phyloP scores from a whole-genome alignment of 352 stramenopile species.

The Lagenidium giganteum region DNA sequence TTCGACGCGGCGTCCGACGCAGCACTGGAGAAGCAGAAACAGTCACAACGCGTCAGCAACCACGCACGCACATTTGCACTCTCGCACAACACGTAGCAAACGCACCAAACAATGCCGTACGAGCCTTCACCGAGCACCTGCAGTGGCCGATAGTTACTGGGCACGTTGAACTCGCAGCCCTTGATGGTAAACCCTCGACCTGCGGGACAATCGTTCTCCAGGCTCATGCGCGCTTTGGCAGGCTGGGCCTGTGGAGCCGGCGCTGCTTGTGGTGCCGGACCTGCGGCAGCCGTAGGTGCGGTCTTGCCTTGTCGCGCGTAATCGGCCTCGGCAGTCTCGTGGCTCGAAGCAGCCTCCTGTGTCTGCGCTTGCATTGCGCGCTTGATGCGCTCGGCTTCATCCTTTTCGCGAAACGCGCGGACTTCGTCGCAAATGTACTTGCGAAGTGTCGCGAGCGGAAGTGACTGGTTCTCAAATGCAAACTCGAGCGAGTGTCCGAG shows the following conservation, averaged over 20 bases:
- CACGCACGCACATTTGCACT: too few species aligned
- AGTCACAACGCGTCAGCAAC: conserved; percentile 9
- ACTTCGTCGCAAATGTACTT: conserved; percentile 84
- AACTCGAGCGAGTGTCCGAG: conserved; percentile 79
- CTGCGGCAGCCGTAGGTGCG: neutral
- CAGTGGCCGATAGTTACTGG: conserved; percentile 67
- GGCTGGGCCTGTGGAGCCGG: neutral
- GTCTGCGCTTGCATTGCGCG: conserved; percentile 23
- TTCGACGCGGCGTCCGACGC: conserved; percentile 70
- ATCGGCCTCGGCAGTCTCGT: conserved; percentile 4
- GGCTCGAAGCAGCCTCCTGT: conserved; percentile 4
- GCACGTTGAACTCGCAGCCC: conserved; percentile 82
- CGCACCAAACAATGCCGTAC: conserved; percentile 89
- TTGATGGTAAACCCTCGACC: conserved; percentile 79
- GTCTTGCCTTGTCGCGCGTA: neutral
- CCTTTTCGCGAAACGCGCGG: conserved; percentile 38
- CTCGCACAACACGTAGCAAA: conserved; percentile 1
- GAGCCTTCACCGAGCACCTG: conserved; percentile 89
- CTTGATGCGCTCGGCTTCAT: conserved; percentile 23
- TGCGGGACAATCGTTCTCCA: conserved; percentile 52
- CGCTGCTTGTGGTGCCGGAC: neutral
- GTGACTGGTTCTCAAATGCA: conserved; percentile 71
- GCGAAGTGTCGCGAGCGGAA: conserved; percentile 59
- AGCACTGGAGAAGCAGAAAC: conserved; percentile 23
- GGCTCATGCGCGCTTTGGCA: neutral